Evolutionary conservation across 192 early-diverging fungal genomes (phyloP).

Genomic region (Coemansia sp.): DNA sequence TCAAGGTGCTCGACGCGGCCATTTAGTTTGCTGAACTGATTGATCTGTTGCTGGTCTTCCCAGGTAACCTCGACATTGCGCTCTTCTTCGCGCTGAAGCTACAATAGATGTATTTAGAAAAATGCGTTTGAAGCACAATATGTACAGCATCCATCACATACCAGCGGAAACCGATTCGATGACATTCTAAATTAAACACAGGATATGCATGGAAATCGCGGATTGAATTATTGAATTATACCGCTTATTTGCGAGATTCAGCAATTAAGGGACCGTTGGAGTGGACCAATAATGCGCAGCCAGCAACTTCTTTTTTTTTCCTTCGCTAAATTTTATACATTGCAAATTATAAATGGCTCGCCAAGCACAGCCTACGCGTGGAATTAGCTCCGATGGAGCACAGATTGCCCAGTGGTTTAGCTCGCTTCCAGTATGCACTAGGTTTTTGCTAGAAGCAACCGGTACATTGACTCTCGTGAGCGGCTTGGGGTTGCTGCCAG

Average conservation of each 20-base stretch:
- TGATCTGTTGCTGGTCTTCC: conserved; percentile 96
- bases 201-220: too few species aligned
- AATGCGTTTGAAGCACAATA: background rate
- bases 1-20: conserved; percentile 72
- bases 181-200: background rate
- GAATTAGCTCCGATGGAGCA: conserved; percentile 22
- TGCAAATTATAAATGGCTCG: conserved; percentile 3
- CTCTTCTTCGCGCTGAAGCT: conserved; percentile 68
- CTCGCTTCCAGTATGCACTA: conserved; percentile 21
- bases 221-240: background rate
- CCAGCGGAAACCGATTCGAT: conserved; percentile 15
- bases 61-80: conserved; percentile 90
- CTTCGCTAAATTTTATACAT: background rate
- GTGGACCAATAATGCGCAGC: background rate
- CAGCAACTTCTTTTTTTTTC: background rate
- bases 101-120: conserved; percentile 8
- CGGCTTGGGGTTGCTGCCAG: conserved; percentile 11
- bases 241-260: background rate
- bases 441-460: conserved; percentile 15
- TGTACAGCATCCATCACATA: background rate
- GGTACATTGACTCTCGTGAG: conserved; percentile 9
- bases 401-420: conserved; percentile 28
- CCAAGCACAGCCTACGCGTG: conserved; percentile 7
- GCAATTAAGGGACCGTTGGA: background rate
- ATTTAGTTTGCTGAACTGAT: conserved; percentile 88